These are phyloP conservation scores for Vitis hybrid DNA, from an alignment of 177 flowering plant genomes.

Conservation along the genomic window DNA sequence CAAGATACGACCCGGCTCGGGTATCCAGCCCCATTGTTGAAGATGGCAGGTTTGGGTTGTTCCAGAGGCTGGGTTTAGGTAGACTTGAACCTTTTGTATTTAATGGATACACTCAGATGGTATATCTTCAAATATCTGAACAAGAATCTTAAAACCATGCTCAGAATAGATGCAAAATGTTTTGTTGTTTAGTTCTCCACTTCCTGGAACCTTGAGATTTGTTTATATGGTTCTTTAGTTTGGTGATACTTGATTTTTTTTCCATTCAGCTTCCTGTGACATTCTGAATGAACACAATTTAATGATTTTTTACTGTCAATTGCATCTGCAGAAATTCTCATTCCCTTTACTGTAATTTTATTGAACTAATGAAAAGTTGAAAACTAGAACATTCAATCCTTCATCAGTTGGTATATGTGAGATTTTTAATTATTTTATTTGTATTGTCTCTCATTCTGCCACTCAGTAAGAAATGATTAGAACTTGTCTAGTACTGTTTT, in stretches of 20 bases:
- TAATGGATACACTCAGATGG: slow-evolving; percentile 99
- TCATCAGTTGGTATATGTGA: no score
- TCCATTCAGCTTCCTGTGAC: background rate
- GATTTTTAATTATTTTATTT: no score
- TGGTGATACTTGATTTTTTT: background rate
- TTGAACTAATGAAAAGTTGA: no score
- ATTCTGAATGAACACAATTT: no score
- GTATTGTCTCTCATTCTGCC: no score
- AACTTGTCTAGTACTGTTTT: no score
- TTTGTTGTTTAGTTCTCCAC: slow-evolving; percentile 3
- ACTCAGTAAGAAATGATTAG: no score
- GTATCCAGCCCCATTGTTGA: slow-evolving; percentile 71
- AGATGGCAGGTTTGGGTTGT: slow-evolving; percentile 85
- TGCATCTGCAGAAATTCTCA: no score
- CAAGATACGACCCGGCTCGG: slow-evolving; percentile 97
- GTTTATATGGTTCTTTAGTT: slow-evolving; percentile 7
- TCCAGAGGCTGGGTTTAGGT: slow-evolving; percentile 72
- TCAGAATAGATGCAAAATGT: background rate
- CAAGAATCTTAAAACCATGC: slow-evolving; percentile 17
- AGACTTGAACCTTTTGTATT: slow-evolving; percentile 78
- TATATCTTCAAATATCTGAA: slow-evolving; percentile 76
- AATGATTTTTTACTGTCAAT: no score
- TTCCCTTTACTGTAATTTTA: no score
- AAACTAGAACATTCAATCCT: no score
- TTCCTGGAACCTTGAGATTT: slow-evolving; percentile 6